Base-by-base conservation (phyloP, 2,329 filamentous ascomycete genomes). In the Thielaviopsis musarum region DNA sequence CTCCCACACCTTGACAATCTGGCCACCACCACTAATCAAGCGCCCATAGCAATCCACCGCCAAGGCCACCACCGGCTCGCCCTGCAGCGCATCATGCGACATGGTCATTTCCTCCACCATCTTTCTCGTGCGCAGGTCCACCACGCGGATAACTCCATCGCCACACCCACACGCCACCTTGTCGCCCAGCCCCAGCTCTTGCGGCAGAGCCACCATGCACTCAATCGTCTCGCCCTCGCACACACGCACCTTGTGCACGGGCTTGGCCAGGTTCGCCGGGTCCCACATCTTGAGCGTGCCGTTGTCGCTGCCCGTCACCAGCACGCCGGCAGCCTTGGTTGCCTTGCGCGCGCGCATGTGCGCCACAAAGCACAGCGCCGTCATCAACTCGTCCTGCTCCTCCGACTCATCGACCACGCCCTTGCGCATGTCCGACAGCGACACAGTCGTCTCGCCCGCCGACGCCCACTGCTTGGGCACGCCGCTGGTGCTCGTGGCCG, bases 401-500 rank as follows among this genome's bases (percentile, higher is more conserved):
- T 96, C 93, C 65, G 89, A 95, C 62, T 85, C 85, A 2, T 91
- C 85, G 52, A 97, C 74, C 5, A 96, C 88, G 15, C 91, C 91
- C 54, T 88, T 79, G 24, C 91, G 82, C 52, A 96, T 75, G 69
- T 98, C 93, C 0, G 90, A 95, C 45, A 96, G 84, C 1, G 90
- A 88, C 21, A 98, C 74, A 0, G 91, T 97, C 1, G 88, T 91
- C 52, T 90, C 91, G 38, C 93, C 93, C 0, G 91, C 96, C 45
- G 87, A 93, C 57, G 96, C 80, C 87, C 90, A 98, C 72, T 97
- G 91, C 72, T 95, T 95, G 66, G 88, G 83, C 69, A 88, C 91
- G 5, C 91, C 91, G 19, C 86, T 91, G 0, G 89, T 95, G 70
- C 87, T 93, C 59, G 86, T 82, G 30, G 84, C 79, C 1, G 86